phyloP scores from a whole-genome alignment of 768 basidiomycete species.

The Scleroderma bovista region DNA sequence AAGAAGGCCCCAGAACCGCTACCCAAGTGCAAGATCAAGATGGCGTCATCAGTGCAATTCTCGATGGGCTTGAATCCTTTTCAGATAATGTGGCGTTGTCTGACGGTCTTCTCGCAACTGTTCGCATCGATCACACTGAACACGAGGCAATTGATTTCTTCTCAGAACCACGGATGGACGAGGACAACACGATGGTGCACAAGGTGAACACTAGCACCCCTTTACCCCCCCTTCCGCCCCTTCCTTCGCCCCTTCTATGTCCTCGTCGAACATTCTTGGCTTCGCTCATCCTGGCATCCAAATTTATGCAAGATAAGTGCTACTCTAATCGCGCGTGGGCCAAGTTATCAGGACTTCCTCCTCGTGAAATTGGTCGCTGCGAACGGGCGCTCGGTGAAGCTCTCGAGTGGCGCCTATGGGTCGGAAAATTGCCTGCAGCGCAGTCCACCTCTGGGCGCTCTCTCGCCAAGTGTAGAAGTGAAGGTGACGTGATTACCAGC shows the following conservation, averaged over 20 bases:
- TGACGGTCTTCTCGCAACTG: slow-evolving; percentile 37
- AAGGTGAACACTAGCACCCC: slow-evolving; percentile 12
- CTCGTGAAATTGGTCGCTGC: slow-evolving; percentile 81
- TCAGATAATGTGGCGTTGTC: slow-evolving; percentile 4
- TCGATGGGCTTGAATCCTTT: slow-evolving; percentile 12
- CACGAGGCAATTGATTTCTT: slow-evolving; percentile 10
- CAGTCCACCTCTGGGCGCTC: slow-evolving; percentile 32
- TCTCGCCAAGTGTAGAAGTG: slow-evolving; percentile 49
- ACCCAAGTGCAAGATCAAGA: slow-evolving; percentile 38
- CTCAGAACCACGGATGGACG: slow-evolving; percentile 9
- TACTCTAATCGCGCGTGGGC: slow-evolving; percentile 95
- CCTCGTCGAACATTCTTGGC: slow-evolving; percentile 87
- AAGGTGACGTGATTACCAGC: slow-evolving; percentile 27
- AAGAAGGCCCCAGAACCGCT: slow-evolving; percentile 36
- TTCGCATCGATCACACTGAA: slow-evolving; percentile 34
- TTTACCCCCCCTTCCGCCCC: slow-evolving; percentile 34
- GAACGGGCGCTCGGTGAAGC: slow-evolving; percentile 85
- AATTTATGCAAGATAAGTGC: slow-evolving; percentile 89
- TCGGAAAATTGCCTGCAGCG: slow-evolving; percentile 57
- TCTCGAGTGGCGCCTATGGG: slow-evolving; percentile 90
- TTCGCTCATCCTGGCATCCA: slow-evolving; percentile 82
- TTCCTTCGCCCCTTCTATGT: slow-evolving; percentile 81
- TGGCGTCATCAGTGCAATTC: slow-evolving; percentile 37
- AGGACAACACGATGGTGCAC: slow-evolving; percentile 5
- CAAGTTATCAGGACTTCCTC: slow-evolving; percentile 82